These are phyloP conservation scores for Diaporthe sp. DNA, from an alignment of 2,329 filamentous ascomycete genomes.

Conservation along the genomic window DNA sequence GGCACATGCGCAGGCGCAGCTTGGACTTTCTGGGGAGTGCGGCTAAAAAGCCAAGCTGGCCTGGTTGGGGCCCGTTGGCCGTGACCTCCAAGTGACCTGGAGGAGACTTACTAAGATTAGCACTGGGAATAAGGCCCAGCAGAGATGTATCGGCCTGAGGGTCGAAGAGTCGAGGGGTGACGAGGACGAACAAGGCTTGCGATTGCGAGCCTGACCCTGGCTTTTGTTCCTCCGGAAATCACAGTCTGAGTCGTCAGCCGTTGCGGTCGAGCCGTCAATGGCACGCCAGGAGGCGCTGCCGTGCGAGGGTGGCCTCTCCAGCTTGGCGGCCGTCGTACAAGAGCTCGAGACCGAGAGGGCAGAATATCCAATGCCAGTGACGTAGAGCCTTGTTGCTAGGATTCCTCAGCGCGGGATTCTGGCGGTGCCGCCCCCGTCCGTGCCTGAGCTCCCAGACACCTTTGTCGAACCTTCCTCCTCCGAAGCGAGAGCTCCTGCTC, in stretches of 20 bases:
- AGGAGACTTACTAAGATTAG: slow-evolving; percentile 45
- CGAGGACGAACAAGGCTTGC: slow-evolving; percentile 15
- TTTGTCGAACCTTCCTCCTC: slow-evolving; percentile 6
- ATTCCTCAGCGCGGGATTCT: slow-evolving; percentile 19
- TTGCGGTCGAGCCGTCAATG: slow-evolving; percentile 39
- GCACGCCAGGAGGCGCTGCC: slow-evolving; percentile 43
- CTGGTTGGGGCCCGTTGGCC: slow-evolving; percentile 29
- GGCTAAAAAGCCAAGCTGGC: slow-evolving; percentile 38
- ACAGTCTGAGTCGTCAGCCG: slow-evolving; percentile 32
- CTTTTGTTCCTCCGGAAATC: slow-evolving; percentile 34
- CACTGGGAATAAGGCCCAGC: slow-evolving; percentile 44
- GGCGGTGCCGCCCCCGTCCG: background rate
- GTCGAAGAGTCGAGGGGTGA: slow-evolving; percentile 15
- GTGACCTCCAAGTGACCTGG: slow-evolving; percentile 22
- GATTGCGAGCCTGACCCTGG: slow-evolving; percentile 7
- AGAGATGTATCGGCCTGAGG: slow-evolving; percentile 42
- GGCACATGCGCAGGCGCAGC: slow-evolving; percentile 33
- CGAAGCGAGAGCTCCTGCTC: background rate
- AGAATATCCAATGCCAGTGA: slow-evolving; percentile 24
- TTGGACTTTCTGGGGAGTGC: slow-evolving; percentile 28
- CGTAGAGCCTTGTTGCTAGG: slow-evolving; percentile 13
- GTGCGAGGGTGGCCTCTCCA: slow-evolving; percentile 32
- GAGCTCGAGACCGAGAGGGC: slow-evolving; percentile 24
- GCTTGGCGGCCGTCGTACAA: slow-evolving; percentile 50
- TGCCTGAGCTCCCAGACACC: background rate